Conservation (phyloP, 805 yeast genomes). For the Cyberlindnera japonica region DNA sequence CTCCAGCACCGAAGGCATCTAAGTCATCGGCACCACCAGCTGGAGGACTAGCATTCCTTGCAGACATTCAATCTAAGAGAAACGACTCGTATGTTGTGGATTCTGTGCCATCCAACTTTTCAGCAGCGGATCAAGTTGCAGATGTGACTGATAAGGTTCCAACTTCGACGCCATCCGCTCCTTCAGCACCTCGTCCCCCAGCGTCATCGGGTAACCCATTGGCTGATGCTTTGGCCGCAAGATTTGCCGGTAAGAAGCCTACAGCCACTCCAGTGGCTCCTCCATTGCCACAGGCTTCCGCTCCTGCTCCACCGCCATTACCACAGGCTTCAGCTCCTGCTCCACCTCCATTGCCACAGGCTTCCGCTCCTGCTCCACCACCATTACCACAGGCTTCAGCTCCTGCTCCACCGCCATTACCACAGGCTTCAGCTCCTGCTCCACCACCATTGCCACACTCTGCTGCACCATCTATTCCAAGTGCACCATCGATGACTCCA, state of each 20-base stretch:
- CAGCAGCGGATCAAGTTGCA: slow-evolving; percentile 22
- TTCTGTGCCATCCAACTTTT: slow-evolving; percentile 26
- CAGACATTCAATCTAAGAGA: slow-evolving; percentile 54
- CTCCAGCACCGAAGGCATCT: slow-evolving; percentile 12
- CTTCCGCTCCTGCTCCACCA: slow-evolving; percentile 16
- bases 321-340: slow-evolving; percentile 23
- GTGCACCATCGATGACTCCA: slow-evolving; percentile 4
- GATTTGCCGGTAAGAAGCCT: slow-evolving; percentile 13
- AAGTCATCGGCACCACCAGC: slow-evolving; percentile 26
- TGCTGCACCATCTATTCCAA: slow-evolving; percentile 3
- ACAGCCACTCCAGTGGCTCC: slow-evolving; percentile 15
- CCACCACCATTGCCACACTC: slow-evolving; percentile 28
- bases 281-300: slow-evolving; percentile 8
- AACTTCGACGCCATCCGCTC: slow-evolving; percentile 23
- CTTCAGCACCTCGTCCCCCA: slow-evolving; percentile 15
- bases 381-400: slow-evolving; percentile 13
- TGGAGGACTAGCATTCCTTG: slow-evolving; percentile 52
- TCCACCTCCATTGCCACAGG: slow-evolving; percentile 11
- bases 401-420: slow-evolving; percentile 28
- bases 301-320: slow-evolving; percentile 24
- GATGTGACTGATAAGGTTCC: slow-evolving; percentile 26
- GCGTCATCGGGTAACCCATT: slow-evolving; percentile 16
- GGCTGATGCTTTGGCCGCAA: slow-evolving; percentile 17
- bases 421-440: slow-evolving; percentile 40
- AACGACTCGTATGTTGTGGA: slow-evolving; percentile 50